Percentiles rank a stretch among this genome's conserved stretches.
Evolutionary conservation across 495 filamentous ascomycete species (phyloP).

Genomic region (Penicillium goetzii): DNA sequence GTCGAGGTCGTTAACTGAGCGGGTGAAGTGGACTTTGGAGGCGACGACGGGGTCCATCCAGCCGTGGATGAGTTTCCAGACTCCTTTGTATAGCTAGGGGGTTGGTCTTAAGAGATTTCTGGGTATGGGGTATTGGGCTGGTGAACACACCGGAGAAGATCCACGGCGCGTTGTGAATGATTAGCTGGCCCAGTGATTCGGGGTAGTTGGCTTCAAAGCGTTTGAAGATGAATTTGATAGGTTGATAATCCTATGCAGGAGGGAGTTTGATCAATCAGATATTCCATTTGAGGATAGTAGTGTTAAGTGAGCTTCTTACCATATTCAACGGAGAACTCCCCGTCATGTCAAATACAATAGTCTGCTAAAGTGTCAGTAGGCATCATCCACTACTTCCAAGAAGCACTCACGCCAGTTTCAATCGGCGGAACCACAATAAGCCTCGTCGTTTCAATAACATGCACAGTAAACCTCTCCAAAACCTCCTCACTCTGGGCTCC

Average conservation of each 20-base stretch:
- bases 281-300: not conserved
- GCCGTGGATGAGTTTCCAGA: slow-evolving; percentile 85
- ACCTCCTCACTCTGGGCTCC: slow-evolving; percentile 79
- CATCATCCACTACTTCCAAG: not conserved
- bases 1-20: slow-evolving; percentile 72
- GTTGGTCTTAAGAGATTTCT: not conserved
- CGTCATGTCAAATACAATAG: slow-evolving; percentile 88
- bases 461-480: slow-evolving; percentile 82
- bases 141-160: slow-evolving; percentile 73
- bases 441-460: slow-evolving; percentile 80
- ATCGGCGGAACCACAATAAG: slow-evolving; percentile 71
- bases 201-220: slow-evolving; percentile 98
- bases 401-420: slow-evolving; percentile 73
- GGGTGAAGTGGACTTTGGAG: slow-evolving; percentile 90
- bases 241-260: slow-evolving; percentile 72
- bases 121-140: not conserved
- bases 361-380: slow-evolving; percentile 40
- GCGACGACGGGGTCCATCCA: slow-evolving; percentile 98
- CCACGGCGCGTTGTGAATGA: slow-evolving; percentile 96
- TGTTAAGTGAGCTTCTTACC: slow-evolving; percentile 49
- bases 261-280: not conserved
- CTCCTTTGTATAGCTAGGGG: slow-evolving; percentile 46
- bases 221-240: slow-evolving; percentile 96
- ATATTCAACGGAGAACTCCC: slow-evolving; percentile 77
- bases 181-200: slow-evolving; percentile 79